phyloP scores from a whole-genome alignment of 2,329 filamentous ascomycete genomes.

The Fusarium sp. region DNA sequence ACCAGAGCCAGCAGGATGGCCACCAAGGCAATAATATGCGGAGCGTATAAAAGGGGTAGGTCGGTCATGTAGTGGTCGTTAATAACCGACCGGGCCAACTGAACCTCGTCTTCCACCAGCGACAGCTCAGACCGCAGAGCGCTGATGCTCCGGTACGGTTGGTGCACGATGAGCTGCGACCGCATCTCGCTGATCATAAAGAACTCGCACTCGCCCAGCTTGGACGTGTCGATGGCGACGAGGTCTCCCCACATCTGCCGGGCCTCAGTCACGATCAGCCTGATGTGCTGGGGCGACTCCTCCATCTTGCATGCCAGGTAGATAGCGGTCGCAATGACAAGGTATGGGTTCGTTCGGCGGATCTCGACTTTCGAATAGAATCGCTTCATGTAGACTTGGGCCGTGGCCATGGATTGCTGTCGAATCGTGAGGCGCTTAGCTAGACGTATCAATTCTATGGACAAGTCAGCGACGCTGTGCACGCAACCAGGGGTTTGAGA shows the following conservation, averaged over 20 bases:
- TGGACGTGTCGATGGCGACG: constrained; percentile 79
- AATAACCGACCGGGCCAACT: constrained; percentile 82
- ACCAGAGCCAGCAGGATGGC: constrained; percentile 87
- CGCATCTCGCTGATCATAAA: constrained; percentile 90
- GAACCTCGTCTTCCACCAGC: constrained; percentile 81
- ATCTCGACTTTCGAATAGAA: constrained; percentile 95
- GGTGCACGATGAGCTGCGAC: constrained; percentile 89
- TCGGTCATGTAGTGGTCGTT: constrained; percentile 96
- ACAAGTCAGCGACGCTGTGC: constrained; percentile 4
- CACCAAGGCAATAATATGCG: constrained; percentile 89
- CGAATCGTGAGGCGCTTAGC: constrained; percentile 85
- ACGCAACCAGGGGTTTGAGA: background rate
- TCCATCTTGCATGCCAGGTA: constrained; percentile 99
- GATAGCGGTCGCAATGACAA: constrained; percentile 90
- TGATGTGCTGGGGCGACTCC: constrained; percentile 95
- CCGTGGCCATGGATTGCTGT: constrained; percentile 93
- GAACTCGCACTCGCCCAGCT: constrained; percentile 94
- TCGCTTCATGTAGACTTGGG: constrained; percentile 92
- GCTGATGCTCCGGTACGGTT: constrained; percentile 85
- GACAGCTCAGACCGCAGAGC: constrained; percentile 76
- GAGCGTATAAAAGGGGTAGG: constrained; percentile 84
- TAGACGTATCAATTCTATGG: constrained; percentile 79
- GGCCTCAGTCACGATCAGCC: constrained; percentile 87
- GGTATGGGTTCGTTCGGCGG: constrained; percentile 90
- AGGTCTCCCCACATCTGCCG: constrained; percentile 86